Conservation (phyloP, 805 yeast species). For the Teunomyces kruisii region DNA sequence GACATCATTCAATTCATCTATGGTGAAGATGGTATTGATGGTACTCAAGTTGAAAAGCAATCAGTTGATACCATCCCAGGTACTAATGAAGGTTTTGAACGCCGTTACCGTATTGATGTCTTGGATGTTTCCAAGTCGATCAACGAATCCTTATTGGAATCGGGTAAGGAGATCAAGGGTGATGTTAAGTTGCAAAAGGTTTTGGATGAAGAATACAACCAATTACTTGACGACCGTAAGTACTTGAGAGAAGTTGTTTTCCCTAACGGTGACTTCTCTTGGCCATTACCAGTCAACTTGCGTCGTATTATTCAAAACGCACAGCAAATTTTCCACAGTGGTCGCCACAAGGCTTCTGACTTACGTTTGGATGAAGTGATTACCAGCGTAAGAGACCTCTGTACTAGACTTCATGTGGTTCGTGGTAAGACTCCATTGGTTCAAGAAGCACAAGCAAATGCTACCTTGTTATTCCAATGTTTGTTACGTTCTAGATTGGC, state of each 20-base stretch:
- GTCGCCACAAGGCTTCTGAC: slow-evolving; percentile 87
- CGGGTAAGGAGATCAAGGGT: slow-evolving; percentile 88
- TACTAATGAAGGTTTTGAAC: slow-evolving; percentile 77
- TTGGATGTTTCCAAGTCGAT: slow-evolving; percentile 64
- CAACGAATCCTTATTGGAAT: slow-evolving; percentile 74
- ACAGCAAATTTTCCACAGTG: slow-evolving; percentile 94
- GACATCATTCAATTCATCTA: slow-evolving; percentile 93
- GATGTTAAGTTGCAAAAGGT: slow-evolving; percentile 78
- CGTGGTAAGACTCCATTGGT: slow-evolving; percentile 77
- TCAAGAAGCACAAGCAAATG: slow-evolving; percentile 88
- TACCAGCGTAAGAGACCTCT: slow-evolving; percentile 64
- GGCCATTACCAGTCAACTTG: slow-evolving; percentile 97
- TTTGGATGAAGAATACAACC: slow-evolving; percentile 82
- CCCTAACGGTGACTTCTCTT: slow-evolving; percentile 89
- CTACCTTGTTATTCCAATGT: slow-evolving; percentile 86
- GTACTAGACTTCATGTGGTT: slow-evolving; percentile 67
- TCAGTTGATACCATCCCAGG: slow-evolving; percentile 95
- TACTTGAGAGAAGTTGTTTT: slow-evolving; percentile 79
- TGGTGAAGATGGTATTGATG: slow-evolving; percentile 99
- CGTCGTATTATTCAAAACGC: slow-evolving; percentile 97
- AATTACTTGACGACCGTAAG: slow-evolving; percentile 71
- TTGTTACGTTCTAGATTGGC: slow-evolving; percentile 91
- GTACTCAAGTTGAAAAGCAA: slow-evolving; percentile 96
- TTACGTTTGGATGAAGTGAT: slow-evolving; percentile 82
- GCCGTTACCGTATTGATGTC: slow-evolving; percentile 82